Conservation (phyloP, 441 rosid species). For the Erodium trifolium region DNA sequence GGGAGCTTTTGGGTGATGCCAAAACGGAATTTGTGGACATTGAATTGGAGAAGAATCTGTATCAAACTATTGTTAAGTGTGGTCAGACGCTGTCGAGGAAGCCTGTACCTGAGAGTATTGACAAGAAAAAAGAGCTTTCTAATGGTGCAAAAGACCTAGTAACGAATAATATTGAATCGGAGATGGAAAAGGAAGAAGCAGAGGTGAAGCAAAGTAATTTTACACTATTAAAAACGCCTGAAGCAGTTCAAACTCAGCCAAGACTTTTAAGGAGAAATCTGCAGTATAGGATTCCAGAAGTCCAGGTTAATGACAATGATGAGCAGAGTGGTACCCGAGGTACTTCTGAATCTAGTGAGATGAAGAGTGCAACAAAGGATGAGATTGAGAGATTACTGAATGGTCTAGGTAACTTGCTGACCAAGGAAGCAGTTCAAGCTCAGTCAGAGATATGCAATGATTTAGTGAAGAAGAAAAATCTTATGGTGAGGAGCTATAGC, state of each 20-base stretch:
- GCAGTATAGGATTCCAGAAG: constrained; percentile 21
- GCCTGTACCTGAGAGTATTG: background rate
- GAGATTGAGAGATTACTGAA: constrained; percentile 62
- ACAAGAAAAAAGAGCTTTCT: background rate
- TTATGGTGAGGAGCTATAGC: constrained; percentile 42
- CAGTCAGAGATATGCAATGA: constrained; percentile 81
- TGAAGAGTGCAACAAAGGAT: constrained; percentile 5
- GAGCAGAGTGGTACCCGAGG: too few relatives aligned
- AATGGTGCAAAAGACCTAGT: background rate
- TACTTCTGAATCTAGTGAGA: too few relatives aligned
- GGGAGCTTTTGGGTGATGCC: constrained; percentile 39
- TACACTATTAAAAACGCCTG: constrained; percentile 9
- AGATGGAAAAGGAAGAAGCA: constrained; percentile 20
- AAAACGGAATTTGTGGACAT: constrained; percentile 7
- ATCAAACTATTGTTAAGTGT: too few relatives aligned
- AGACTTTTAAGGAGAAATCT: constrained; percentile 10
- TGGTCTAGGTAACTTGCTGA: constrained; percentile 48
- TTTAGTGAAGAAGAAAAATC: constrained; percentile 56
- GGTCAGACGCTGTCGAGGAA: background rate
- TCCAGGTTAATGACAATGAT: too few relatives aligned
- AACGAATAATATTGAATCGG: constrained; percentile 3
- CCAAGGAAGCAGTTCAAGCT: constrained; percentile 55
- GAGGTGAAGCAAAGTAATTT: constrained; percentile 20
- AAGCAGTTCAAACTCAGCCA: constrained; percentile 11
- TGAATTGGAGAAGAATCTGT: too few relatives aligned